A percentile compares a stretch with the other conserved stretches of the same genome.
Evolutionary conservation across 495 filamentous ascomycete species (phyloP).

Genomic region (Daldinia grandis): DNA sequence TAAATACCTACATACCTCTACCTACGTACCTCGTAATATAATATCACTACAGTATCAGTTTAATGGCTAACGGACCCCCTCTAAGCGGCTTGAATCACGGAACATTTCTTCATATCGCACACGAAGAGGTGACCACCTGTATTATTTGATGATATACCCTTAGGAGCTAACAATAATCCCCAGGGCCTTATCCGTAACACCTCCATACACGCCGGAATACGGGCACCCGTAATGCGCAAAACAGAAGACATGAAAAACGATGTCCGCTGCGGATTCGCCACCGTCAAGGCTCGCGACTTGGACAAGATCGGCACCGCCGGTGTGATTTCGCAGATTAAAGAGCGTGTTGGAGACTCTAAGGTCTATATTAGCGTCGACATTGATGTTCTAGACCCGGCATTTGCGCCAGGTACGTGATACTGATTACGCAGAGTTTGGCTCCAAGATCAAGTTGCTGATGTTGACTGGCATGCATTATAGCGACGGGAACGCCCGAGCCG

Average conservation of each 20-base stretch:
- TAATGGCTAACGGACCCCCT: background rate
- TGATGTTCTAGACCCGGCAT: conserved; percentile 84
- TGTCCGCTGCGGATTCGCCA: conserved; percentile 81
- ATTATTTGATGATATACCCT: background rate
- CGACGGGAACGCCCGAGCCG: conserved; percentile 86
- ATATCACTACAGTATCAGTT: background rate
- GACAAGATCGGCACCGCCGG: conserved; percentile 76
- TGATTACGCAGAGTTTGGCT: background rate
- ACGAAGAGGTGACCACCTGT: conserved; percentile 49
- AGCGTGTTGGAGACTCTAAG: conserved; percentile 75
- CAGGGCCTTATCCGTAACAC: conserved; percentile 82
- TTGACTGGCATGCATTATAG: conserved; percentile 41
- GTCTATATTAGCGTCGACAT: conserved; percentile 91
- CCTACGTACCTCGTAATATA: background rate
- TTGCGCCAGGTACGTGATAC: conserved; percentile 46
- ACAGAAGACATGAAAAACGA: conserved; percentile 81
- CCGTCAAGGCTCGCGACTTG: conserved; percentile 82
- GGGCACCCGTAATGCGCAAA: conserved; percentile 75
- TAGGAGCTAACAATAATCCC: conserved; percentile 64
- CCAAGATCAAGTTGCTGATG: background rate
- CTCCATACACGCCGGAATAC: conserved; percentile 86
- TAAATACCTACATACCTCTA: background rate
- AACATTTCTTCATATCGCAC: conserved; percentile 65
- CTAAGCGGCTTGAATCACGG: conserved; percentile 81
- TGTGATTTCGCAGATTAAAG: conserved; percentile 77